Evolutionary conservation across 352 stramenopile genomes (phyloP), one percentile per base, ranked within the genome.

Genomic region (Phytophthora aleatoria): DNA sequence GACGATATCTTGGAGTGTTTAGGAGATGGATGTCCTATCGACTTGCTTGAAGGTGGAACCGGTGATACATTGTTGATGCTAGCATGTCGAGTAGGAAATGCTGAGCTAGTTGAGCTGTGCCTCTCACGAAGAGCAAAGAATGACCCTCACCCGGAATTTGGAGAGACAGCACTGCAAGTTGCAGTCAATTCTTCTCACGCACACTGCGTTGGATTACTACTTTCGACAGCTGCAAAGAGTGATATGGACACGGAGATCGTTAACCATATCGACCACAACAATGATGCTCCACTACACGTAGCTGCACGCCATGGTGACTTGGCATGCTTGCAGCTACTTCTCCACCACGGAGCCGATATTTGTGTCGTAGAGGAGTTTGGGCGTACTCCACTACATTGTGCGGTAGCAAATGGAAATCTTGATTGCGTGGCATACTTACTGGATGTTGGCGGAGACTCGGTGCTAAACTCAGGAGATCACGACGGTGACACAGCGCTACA

Each of bases 221-320:
- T 95, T 16, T 72, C 71, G 2, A 94, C 85, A 0, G 87, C 87
- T 6, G 87, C 87, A 20, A 90, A 90, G 26, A 95, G 87, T 50
- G 81, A 92, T 5, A 94, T 95, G 87, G 87, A 94, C 57, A 78
- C 84, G 8, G 85, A 92, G 58, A 94, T 95, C 41, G 87, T 94
- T 5, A 95, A 94, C 50, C 85, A 95, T 58, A 91, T 94, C 45
- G 83, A 94, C 56, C 79, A 83, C 7, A 82, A 81, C 38, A 94
- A 89, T 30, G 82, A 95, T 42, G 85, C 87, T 1, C 87, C 87
- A 7, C 76, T 95, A 8, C 87, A 95, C 49, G 84, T 95, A 24
- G 85, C 87, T 16, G 83, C 82, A 3, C 61, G 81, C 1, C 76
- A 87, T 15, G 87, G 87, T 15, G 87, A 94, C 28, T 64, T 94